Base-by-base conservation (phyloP, 371 early-diverging fungal species). In the Syncephalastrum racemosum region DNA sequence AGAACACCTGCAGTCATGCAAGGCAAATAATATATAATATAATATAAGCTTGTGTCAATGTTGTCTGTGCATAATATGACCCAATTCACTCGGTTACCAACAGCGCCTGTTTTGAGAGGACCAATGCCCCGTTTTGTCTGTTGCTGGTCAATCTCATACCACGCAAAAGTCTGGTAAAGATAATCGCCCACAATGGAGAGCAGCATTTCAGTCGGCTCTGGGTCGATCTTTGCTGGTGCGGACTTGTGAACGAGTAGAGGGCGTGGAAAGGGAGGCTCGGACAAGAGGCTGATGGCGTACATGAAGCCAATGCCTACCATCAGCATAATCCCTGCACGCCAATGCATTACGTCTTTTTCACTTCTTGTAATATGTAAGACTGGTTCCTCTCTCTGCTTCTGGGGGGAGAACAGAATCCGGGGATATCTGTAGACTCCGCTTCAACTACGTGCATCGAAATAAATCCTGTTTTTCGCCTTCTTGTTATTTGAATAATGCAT, bases 271-370 rank as follows among this genome's bases (percentile, higher is more conserved):
- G 75, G 72, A 18, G 56, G 58, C 16, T 74, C 70, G 41, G 70
- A 70, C 16, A 72, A 50, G 10, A 74, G 55, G 42, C 69, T 72
- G 15, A 66, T 59, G 47, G 72, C 52, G 36, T 74, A 73, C 4
- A 78, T 63, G 40, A 70, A 58, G 20, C 56, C 54, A 7, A 74
- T 3, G 15, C 78, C 78, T 24, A 63, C 61, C 42, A 67, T 15
- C 19, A 78, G 43, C 46, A 78, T 20, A 31, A 68, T 60, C 41
- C 74, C 48, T 25, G 69, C 58, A 15, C 78, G 73, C 78, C 78
- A 78, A 70, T 74, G 70, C 78, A 78, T 78, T 59, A 27, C 41
- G 46, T 22, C 36, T 31, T 8, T 8, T 31, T 31, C 36, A 31
- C 36, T 31, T 31, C 5, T 31, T 31, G 36, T 31, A 31, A 31